phyloP scores from a whole-genome alignment of 768 basidiomycete species.

The Amanita molliuscula region DNA sequence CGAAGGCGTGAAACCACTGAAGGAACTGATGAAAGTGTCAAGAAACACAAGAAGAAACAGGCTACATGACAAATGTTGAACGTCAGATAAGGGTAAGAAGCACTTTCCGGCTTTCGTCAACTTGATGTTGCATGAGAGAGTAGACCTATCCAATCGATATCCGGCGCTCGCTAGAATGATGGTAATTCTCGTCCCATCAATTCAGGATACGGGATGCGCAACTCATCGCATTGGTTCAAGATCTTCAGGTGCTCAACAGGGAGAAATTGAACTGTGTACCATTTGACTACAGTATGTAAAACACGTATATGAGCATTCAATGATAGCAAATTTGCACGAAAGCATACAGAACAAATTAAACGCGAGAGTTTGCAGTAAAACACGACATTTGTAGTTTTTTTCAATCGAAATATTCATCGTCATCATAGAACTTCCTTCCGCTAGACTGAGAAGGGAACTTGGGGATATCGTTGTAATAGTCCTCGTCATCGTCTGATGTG shows the following conservation, averaged over 20 bases:
- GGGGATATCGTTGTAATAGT: background rate
- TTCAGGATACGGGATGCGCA: too few relatives aligned
- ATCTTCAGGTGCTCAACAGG: too few relatives aligned
- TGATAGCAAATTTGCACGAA: background rate
- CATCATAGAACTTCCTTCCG: background rate
- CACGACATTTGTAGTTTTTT: background rate
- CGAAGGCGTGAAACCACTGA: slow-evolving; percentile 17
- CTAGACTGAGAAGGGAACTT: too few relatives aligned
- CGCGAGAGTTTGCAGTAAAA: background rate
- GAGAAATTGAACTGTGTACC: too few relatives aligned
- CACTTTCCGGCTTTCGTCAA: too few relatives aligned
- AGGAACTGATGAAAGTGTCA: slow-evolving; percentile 14
- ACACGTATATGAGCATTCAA: too few relatives aligned
- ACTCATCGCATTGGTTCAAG: too few relatives aligned
- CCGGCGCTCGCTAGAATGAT: too few relatives aligned
- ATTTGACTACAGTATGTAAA: too few relatives aligned
- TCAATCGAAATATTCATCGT: background rate
- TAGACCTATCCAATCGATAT: too few relatives aligned
- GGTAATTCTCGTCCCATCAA: too few relatives aligned
- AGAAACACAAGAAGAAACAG: slow-evolving; percentile 25
- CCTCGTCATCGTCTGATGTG: background rate
- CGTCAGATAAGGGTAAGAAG: background rate
- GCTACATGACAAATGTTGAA: slow-evolving; percentile 1
- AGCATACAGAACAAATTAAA: background rate
- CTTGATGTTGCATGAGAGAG: too few relatives aligned